Evolutionary conservation across 2,329 filamentous ascomycete genomes (phyloP).

Genomic region (Endothia cerciana): DNA sequence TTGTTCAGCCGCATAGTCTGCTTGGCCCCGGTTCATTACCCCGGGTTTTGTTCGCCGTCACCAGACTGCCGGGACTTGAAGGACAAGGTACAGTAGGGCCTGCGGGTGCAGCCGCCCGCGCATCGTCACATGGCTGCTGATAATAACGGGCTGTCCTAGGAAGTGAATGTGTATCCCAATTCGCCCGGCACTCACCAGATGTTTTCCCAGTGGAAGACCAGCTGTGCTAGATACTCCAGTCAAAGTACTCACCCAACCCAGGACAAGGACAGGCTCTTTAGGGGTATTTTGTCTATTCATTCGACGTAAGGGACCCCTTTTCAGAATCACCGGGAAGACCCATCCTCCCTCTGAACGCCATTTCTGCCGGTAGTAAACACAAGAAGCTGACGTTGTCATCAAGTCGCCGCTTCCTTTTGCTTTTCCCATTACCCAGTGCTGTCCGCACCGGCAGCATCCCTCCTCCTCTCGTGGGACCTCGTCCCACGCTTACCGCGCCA

Average conservation of each 20-base stretch:
- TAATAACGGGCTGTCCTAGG: too few relatives aligned
- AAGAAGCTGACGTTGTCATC: conserved; percentile 18
- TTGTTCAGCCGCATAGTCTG: conserved; percentile 6
- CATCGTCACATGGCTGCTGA: not conserved
- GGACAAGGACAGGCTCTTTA: not conserved
- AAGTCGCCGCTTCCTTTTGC: conserved; percentile 8
- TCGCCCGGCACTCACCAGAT: not conserved
- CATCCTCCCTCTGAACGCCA: conserved; percentile 18
- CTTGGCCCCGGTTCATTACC: conserved; percentile 6
- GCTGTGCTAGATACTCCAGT: not conserved
- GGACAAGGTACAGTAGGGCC: too few relatives aligned
- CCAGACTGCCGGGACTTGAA: conserved; percentile 27
- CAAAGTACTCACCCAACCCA: not conserved
- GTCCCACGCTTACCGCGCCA: conserved; percentile 51
- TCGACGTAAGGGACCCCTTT: conserved; percentile 3
- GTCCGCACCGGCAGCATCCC: not conserved
- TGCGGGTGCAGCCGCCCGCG: conserved; percentile 7
- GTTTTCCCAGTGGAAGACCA: not conserved
- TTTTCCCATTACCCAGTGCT: conserved; percentile 1
- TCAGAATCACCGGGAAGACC: conserved; percentile 12
- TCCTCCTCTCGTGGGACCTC: not conserved
- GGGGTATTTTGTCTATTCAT: conserved; percentile 22
- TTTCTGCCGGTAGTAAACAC: conserved; percentile 18
- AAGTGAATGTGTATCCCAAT: too few relatives aligned
- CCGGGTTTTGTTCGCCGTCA: conserved; percentile 25